phyloP scores from a whole-genome alignment of 257 asterid species.

The Paulownia fortunei region DNA sequence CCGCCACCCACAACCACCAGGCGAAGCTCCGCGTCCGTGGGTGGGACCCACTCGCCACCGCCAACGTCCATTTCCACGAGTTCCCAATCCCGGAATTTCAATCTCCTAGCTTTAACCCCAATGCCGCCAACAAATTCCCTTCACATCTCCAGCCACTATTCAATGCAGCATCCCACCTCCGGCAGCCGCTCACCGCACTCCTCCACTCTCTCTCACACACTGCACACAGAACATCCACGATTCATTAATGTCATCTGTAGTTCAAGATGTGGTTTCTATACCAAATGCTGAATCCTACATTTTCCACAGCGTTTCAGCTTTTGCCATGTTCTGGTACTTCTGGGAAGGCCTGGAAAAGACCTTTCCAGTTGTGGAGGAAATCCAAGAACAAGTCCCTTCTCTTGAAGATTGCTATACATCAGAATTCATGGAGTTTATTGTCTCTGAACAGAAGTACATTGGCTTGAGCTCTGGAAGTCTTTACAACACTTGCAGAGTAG shows the following conservation, averaged over 20 bases:
- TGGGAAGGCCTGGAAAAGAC: slow-evolving; percentile 46
- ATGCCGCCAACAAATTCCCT: slow-evolving; percentile 56
- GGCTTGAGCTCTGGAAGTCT: slow-evolving; percentile 43
- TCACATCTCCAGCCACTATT: slow-evolving; percentile 54
- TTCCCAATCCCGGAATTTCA: slow-evolving; percentile 43
- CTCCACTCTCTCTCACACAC: slow-evolving; percentile 32
- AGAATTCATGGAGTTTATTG: slow-evolving; percentile 44
- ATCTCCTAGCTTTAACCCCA: slow-evolving; percentile 43
- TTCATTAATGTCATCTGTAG: slow-evolving; percentile 54
- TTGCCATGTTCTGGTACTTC: slow-evolving; percentile 35
- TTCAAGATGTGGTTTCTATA: slow-evolving; percentile 41
- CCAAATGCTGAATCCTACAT: slow-evolving; percentile 52
- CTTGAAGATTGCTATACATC: slow-evolving; percentile 47
- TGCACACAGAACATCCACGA: slow-evolving; percentile 48
- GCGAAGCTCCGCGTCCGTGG: slow-evolving; percentile 54
- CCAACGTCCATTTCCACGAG: slow-evolving; percentile 60
- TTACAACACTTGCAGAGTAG: slow-evolving; percentile 45
- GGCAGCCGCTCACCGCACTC: slow-evolving; percentile 46
- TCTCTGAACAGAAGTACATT: background rate
- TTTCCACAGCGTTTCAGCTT: slow-evolving; percentile 57
- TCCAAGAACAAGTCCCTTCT: slow-evolving; percentile 29
- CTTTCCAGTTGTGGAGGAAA: slow-evolving; percentile 30
- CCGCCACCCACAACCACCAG: slow-evolving; percentile 63
- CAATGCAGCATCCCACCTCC: slow-evolving; percentile 42
- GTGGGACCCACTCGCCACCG: slow-evolving; percentile 45